Conservation (phyloP, 305 asterid genomes). For the Andrographis paniculata region DNA sequence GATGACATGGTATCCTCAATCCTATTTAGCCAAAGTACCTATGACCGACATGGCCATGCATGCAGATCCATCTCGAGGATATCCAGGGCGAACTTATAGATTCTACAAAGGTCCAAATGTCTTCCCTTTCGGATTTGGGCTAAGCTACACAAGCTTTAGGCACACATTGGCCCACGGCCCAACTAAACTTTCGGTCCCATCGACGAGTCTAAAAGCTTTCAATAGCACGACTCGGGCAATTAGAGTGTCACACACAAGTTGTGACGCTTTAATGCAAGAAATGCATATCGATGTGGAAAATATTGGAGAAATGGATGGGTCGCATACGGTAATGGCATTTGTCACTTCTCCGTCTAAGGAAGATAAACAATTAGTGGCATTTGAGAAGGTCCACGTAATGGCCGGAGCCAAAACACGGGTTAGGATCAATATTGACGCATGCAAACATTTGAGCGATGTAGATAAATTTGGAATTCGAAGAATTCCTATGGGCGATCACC, state of each 20-base stretch:
- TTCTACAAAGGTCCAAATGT: constrained; percentile 76
- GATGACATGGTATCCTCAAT: constrained; percentile 60
- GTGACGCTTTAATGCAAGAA: constrained; percentile 35
- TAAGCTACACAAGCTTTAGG: constrained; percentile 47
- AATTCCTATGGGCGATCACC: constrained; percentile 68
- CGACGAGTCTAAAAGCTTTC: constrained; percentile 16
- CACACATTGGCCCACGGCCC: constrained; percentile 40
- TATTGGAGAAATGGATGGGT: constrained; percentile 55
- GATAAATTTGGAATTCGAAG: constrained; percentile 61
- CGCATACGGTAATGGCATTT: constrained; percentile 56
- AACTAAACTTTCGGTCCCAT: constrained; percentile 29
- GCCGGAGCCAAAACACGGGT: constrained; percentile 19
- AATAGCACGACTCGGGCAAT: constrained; percentile 37
- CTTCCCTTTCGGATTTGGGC: constrained; percentile 63
- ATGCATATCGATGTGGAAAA: constrained; percentile 61
- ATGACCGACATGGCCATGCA: constrained; percentile 75
- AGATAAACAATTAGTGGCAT: constrained; percentile 47
- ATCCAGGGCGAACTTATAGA: constrained; percentile 80
- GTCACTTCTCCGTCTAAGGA: constrained; percentile 26
- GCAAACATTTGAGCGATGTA: constrained; percentile 56
- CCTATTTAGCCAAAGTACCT: constrained; percentile 28
- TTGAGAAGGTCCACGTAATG: constrained; percentile 30
- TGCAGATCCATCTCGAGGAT: constrained; percentile 56
- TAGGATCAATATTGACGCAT: constrained; percentile 30
- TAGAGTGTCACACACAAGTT: constrained; percentile 49